A percentile compares a stretch with the other conserved stretches of the same genome.
phyloP scores from a whole-genome alignment of 768 basidiomycete species.

The Strobilomyces confusus region DNA sequence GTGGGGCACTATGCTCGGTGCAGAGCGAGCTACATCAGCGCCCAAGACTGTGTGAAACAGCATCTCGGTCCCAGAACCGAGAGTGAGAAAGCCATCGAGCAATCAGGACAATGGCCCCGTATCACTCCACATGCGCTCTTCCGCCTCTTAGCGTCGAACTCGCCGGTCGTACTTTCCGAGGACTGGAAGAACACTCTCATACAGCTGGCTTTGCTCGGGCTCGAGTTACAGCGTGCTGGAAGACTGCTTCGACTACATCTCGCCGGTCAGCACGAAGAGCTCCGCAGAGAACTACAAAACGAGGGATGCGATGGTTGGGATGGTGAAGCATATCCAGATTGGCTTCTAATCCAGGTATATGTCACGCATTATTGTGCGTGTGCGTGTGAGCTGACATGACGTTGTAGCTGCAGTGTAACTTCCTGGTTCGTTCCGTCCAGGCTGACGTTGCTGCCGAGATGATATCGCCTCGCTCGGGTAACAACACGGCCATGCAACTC shows the following conservation, averaged over 20 bases:
- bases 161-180: conserved; percentile 7
- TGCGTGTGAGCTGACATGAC: neutral
- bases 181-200: conserved; percentile 32
- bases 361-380: neutral
- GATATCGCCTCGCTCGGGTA: conserved; percentile 36
- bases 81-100: conserved; percentile 16
- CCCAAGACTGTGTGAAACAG: neutral
- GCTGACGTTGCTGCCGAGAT: conserved; percentile 44
- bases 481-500: conserved; percentile 33
- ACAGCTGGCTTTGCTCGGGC: conserved; percentile 25
- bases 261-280: conserved; percentile 29
- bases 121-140: conserved; percentile 32
- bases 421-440: conserved; percentile 43
- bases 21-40: neutral
- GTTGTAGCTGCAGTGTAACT: conserved; percentile 41
- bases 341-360: conserved; percentile 42
- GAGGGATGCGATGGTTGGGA: conserved; percentile 20
- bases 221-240: conserved; percentile 33
- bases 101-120: conserved; percentile 37
- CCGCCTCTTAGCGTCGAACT: conserved; percentile 25
- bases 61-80: conserved; percentile 12
- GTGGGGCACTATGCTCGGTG: conserved; percentile 6
- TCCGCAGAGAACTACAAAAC: conserved; percentile 27
- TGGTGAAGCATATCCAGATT: conserved; percentile 33
- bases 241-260: too few relatives aligned